Evolutionary conservation across 1,139 yeast species (phyloP), one percentile per base, ranked within the genome.

Genomic region (Yamadazyma taylorii): DNA sequence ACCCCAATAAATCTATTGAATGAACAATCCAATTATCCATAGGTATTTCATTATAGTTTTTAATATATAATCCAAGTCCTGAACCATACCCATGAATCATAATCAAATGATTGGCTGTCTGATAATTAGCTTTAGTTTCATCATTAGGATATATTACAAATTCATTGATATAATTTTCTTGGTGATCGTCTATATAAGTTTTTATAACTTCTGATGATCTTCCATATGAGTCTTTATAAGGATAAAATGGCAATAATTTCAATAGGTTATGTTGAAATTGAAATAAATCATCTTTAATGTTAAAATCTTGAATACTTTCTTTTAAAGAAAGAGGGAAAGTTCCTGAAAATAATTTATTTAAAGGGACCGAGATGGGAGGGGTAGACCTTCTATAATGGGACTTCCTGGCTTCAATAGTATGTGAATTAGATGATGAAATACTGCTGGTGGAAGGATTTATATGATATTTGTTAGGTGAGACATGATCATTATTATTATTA

Each of bases 61-160:
- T 81, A 28, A 81, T 52, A 48, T 69, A 85, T 47, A 84, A 80
- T 0, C 94, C 92, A 12, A 83, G 58, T 0, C 90, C 90, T 0
- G 86, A 87, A 2, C 92, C 94, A 50, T 85, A 84, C 0, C 94
- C 94, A 58, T 85, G 94, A 5, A 84, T 63, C 60, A 85, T 63
- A 1, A 85, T 72, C 27, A 84, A 59, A 58, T 84, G 90, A 41
- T 79, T 75, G 44, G 65, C 50, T 1, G 41, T 41, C 15, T 32
- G 33, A 16, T 50, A 42, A 34, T 53, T 51, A 34, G 50, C 54
- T 8, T 59, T 56, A 3, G 64, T 52, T 24, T 61, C 60, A 7
- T 60, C 56, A 4, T 61, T 58, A 0, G 86, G 84, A 37, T 69
- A 64, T 2, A 82, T 77, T 36, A 72, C 75, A 52, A 80, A 78